phyloP scores from a whole-genome alignment of 2,329 filamentous ascomycete genomes.

The Botrytis paeoniae region DNA sequence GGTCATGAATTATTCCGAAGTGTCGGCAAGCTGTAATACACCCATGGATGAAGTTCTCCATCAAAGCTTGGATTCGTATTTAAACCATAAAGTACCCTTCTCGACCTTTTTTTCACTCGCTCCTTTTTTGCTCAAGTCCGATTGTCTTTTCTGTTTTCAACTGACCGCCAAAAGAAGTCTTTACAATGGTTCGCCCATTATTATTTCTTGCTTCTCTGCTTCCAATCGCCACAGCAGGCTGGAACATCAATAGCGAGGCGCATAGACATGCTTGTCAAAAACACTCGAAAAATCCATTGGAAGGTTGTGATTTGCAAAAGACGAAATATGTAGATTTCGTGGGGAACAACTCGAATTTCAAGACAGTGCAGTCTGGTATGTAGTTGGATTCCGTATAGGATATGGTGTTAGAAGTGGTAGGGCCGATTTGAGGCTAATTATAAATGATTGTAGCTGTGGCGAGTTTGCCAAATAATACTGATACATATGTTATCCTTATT shows the following conservation, averaged over 20 bases:
- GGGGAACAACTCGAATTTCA: conserved; percentile 24
- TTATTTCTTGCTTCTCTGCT: conserved; percentile 13
- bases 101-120: background rate
- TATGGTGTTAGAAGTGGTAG: background rate
- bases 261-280: conserved; percentile 29
- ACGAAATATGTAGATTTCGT: conserved; percentile 29
- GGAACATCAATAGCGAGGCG: conserved; percentile 30
- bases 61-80: background rate
- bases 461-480: conserved; percentile 33
- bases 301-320: conserved; percentile 29
- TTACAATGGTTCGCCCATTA: conserved; percentile 8
- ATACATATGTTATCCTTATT: conserved; percentile 54
- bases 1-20: conserved; percentile 10
- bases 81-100: background rate
- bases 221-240: conserved; percentile 22
- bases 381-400: background rate
- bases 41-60: background rate
- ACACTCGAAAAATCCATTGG: conserved; percentile 26
- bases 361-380: conserved; percentile 34
- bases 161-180: background rate
- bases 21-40: background rate
- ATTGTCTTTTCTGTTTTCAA: background rate
- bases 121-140: too few relatives aligned
- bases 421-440: conserved; percentile 17
- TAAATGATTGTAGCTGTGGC: conserved; percentile 25